Conservation (phyloP, 176 grass and related monocot species). For the Cocos nucifera region DNA sequence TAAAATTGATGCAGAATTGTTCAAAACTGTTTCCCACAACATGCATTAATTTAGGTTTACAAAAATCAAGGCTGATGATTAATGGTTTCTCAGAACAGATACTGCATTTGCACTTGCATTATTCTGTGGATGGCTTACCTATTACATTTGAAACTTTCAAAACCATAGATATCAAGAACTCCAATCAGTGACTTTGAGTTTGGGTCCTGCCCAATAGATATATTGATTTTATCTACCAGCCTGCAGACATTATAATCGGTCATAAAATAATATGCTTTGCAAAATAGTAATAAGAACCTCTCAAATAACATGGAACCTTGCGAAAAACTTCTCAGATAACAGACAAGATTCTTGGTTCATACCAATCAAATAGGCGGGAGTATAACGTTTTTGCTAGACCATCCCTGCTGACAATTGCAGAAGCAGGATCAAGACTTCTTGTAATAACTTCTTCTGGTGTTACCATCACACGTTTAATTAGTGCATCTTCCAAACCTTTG, state of each 20-base stretch:
- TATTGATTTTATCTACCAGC: constrained; percentile 98
- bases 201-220: constrained; percentile 97
- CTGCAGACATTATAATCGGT: constrained; percentile 37
- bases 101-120: background rate
- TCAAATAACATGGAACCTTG: no score
- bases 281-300: background rate
- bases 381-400: constrained; percentile 95
- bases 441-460: constrained; percentile 99
- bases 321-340: background rate
- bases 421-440: constrained; percentile 92
- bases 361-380: constrained; percentile 98
- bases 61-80: no score
- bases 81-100: no score
- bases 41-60: constrained; percentile 9
- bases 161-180: constrained; percentile 99
- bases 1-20: constrained; percentile 99
- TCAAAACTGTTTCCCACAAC: constrained; percentile 56
- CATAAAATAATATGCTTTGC: background rate
- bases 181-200: constrained; percentile 97
- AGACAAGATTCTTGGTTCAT: constrained; percentile 19
- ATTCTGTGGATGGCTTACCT: constrained; percentile 39
- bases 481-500: constrained; percentile 73
- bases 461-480: constrained; percentile 92
- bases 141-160: constrained; percentile 99
- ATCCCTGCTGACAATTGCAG: constrained; percentile 90